phyloP scores from a whole-genome alignment of 768 basidiomycete species.

The Lactarius psammicola region DNA sequence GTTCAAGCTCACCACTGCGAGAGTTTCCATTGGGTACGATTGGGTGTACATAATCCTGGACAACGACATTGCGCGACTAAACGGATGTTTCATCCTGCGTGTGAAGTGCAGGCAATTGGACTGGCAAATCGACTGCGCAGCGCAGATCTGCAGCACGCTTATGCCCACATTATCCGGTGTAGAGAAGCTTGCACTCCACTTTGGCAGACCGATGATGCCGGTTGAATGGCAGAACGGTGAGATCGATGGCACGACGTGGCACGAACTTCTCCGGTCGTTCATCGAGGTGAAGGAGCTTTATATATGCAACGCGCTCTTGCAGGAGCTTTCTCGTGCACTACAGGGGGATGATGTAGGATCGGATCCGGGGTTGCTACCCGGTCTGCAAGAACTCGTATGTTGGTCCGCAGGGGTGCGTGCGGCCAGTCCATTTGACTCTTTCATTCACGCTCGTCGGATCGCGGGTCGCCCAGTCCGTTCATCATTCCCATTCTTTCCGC shows the following conservation, averaged over 20 bases:
- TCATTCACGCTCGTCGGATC: neutral
- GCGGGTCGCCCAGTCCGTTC: neutral
- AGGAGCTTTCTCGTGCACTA: neutral
- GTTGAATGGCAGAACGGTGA: neutral
- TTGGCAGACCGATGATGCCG: neutral
- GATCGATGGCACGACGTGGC: neutral
- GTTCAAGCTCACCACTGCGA: no score
- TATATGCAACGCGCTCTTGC: neutral
- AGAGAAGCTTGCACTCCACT: neutral
- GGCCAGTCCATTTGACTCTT: neutral
- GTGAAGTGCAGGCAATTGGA: slow-evolving; percentile 1
- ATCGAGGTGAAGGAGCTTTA: neutral
- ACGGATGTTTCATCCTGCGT: neutral
- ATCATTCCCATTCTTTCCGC: no score
- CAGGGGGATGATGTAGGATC: neutral
- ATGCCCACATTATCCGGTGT: neutral
- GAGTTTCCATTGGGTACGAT: neutral
- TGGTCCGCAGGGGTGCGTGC: no score
- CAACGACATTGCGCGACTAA: neutral
- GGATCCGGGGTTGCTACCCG: neutral
- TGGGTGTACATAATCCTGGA: neutral
- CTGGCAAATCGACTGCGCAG: slow-evolving; percentile 4
- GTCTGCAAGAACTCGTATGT: neutral
- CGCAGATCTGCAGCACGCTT: slow-evolving; percentile 6
- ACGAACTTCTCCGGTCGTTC: neutral